Evolutionary conservation across 1,284 basidiomycete genomes (phyloP), one percentile per base, ranked within the genome.

Genomic region (Mycosarcoma mackinlayi): DNA sequence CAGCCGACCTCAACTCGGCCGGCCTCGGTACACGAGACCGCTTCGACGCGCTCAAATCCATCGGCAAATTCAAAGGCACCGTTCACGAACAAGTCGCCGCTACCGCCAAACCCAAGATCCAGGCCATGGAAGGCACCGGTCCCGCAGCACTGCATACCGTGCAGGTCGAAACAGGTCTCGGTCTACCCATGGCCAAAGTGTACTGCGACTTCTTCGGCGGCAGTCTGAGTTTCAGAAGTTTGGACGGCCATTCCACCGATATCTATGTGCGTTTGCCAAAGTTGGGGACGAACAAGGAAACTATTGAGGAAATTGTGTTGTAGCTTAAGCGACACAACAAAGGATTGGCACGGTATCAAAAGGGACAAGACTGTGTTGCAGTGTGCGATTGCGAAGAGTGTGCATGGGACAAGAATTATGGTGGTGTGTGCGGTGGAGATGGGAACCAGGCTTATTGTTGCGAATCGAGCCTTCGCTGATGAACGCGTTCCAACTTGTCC

Each of bases 251-350:
- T 42, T 54, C 51, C 11, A 63, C 59, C 21, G 64, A 61, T 42
- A 58, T 69, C 37, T 65, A 62, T 34, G 58, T 93, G 44, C 86
- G 90, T 21, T 85, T 93, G 45, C 92, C 92, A 3, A 92, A 90
- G 83, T 85, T 93, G 77, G 92, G 92, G 34, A 92, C 90, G 16
- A 92, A 91, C 81, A 81, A 91, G 67, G 91, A 93, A 83, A 90
- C 62, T 2, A 76, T 76, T 33, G 70, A 73, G 23, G 73, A 76
- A 24, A 73, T 76, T 33, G 73, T 72, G 5, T 41, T 75, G 37
- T 50, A 18, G 24, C 35, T 61, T 31, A 33, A 6, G n/a, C 11
- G 16, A 11, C 4, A 8, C 3, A 16, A 18, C 19, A 37, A 27
- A 28, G 18, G n/a, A n/a, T n/a, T n/a, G n/a, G n/a, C n/a, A n/a